Base-by-base conservation (phyloP, 148 eudicot genomes). In the Spergularia bocconei region DNA sequence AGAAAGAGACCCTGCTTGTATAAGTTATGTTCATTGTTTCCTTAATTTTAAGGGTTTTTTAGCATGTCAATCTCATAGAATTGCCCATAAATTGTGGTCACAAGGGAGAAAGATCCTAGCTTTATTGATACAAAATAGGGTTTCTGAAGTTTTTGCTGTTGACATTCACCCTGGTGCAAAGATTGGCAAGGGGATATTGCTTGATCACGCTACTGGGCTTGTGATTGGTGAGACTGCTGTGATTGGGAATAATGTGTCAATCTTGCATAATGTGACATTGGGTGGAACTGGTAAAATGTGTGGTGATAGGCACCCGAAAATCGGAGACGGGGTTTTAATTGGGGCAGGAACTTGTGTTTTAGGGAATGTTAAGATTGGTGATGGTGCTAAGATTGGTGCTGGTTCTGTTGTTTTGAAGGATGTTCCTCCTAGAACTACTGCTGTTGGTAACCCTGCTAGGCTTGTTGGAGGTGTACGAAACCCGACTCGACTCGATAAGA, bases 191-290 rank as follows among this genome's bases (percentile, higher is more conserved):
- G 98, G 98, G 74, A 85, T 91, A 51, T 59, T 93, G 81, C 80
- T 93, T 54, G 98, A 93, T 84, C 98, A 93, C 59, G 98, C 93
- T 0, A 93, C 92, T 0, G 98, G 98, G 2, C 68, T 93, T 15
- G 98, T 93, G 39, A 74, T 93, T n/a, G 98, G 98, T 14, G 98
- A 93, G 62, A 93, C 96, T 16, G 93, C 98, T 13, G 93, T 90
- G 20, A 88, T 93, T 21, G 98, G 98, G 13, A 63, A 93, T 33
- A 82, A 91, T 79, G 96, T 90, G 61, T 88, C 93, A 19, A 89
- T 91, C 14, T 75, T 93, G 83, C 96, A 93, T 64, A 85, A 86
- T 67, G 98, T 93, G 56, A 90, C 96, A 0, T 62, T 90, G 69
- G 98, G 96, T 17, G 96, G 98, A 6, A 89, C 93, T 23, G 96